Evolutionary conservation across 2,329 filamentous ascomycete species (phyloP), one percentile per base, ranked within the genome.

Genomic region (Fusarium keratoplasticum): DNA sequence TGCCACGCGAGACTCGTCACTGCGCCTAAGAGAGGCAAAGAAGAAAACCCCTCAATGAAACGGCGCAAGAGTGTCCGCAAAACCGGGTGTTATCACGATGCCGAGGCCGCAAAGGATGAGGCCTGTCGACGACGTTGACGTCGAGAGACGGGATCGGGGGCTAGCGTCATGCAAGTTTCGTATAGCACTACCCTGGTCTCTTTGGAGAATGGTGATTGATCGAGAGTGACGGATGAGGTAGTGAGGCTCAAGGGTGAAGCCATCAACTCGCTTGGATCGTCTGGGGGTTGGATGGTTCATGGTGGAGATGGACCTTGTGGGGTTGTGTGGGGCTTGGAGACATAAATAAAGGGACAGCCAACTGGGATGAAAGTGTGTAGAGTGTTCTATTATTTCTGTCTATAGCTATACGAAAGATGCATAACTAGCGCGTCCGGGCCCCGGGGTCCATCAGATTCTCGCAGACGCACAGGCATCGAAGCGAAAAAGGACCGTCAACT

Each of bases 111-210:
- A 61, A 47, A 40, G 35, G 22, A 16, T 35, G 42, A 35, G 22
- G 16, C 25, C 29, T 60, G 42, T 33, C 35, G 27, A 68, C 47
- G 62, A 61, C 35, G 54, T 72, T 71, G 59, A 69, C 63, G 64
- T 60, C 55, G 67, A 50, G 44, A 27, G 44, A 50, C 25, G 44
- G 44, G 44, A 50, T 50, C 44, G 67, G 52, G 70, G 76, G 66
- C 70, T 77, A 77, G 76, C 74, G 70, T 73, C 72, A 73, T 78
- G 76, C 76, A 78, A 60, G 69, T 73, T 78, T 78, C 76, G 76
- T 78, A 75, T 78, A 78, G 76, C 76, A 77, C 44, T 29, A 50
- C 44, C 44, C 44, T 29, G 44, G 44, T 50, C 44, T n/a, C 44
- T 29, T 50, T 50, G 22, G 25, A n/a, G 44, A 29, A 50, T 50